Conservation (phyloP, 2,329 filamentous ascomycete genomes). For the Epichloe coenophiala region DNA sequence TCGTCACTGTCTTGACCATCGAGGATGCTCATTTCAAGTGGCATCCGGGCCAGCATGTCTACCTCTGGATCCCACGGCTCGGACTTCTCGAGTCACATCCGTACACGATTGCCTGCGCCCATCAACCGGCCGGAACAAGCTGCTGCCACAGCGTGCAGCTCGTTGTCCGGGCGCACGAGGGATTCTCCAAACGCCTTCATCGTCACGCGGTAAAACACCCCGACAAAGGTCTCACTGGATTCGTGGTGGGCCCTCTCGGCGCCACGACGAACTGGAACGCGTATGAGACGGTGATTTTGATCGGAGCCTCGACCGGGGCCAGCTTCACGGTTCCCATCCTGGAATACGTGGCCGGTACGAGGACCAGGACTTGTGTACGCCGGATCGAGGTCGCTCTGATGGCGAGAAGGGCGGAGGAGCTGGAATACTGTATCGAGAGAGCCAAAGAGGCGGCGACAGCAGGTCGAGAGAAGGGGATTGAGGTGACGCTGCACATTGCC, state of each 20-base stretch:
- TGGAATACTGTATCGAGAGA: constrained; percentile 40
- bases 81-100: constrained; percentile 44
- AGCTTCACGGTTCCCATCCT: constrained; percentile 48
- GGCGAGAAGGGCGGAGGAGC: constrained; percentile 37
- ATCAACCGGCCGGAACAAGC: constrained; percentile 34
- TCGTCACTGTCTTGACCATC: constrained; percentile 44
- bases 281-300: constrained; percentile 45
- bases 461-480: constrained; percentile 28
- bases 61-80: constrained; percentile 44
- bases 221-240: constrained; percentile 19
- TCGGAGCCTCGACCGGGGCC: constrained; percentile 49
- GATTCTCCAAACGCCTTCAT: constrained; percentile 43
- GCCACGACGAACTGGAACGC: constrained; percentile 40
- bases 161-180: constrained; percentile 39
- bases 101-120: constrained; percentile 47
- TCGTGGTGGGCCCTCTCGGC: constrained; percentile 44
- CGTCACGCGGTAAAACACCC: constrained; percentile 27
- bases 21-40: constrained; percentile 46
- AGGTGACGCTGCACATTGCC: constrained; percentile 38
- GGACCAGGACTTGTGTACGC: constrained; percentile 31
- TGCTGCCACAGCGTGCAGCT: constrained; percentile 47
- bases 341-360: constrained; percentile 34
- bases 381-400: constrained; percentile 40
- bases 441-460: constrained; percentile 29
- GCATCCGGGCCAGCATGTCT: constrained; percentile 46